Evolutionary conservation across 2,329 filamentous ascomycete genomes (phyloP), one percentile per base, ranked within the genome.

Genomic region (Cryphonectria parasitica): DNA sequence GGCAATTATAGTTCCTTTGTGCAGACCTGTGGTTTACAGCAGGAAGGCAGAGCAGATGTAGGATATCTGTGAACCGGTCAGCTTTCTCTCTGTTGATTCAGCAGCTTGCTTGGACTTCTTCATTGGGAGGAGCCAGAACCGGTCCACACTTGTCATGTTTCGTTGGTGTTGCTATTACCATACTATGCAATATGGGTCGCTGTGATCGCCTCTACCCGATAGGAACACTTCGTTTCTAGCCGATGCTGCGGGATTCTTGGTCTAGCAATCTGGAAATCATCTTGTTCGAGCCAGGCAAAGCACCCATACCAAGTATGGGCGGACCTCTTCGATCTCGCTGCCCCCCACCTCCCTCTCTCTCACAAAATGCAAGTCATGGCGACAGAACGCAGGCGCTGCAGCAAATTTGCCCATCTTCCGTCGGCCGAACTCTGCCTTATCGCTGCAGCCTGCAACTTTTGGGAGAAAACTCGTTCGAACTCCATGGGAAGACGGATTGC

Each of bases 401-500:
- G 19, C 22, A 10, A 64, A 28, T 64, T 64, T 64, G 61, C 61
- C 61, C 60, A 62, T 41, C 41, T 28, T 64, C 39, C 61, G 61
- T 28, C 61, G 22, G 61, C n/a, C 61, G 39, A 39, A 19, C n/a
- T 25, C 61, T 39, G 61, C 36, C 61, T 41, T 45, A 64, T 45
- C 25, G 41, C 25, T 28, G 54, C 25, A 58, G 15, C 54, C 28
- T 31, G 54, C 19, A 58, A 28, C 28, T 19, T 15, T 19, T 13
- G 10, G 54, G 25, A 58, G 17, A 25, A 19, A 19, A 17, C 11
- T 58, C 54, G 28, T 19, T 15, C 34, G 54, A 58, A 13, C 28
- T 58, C 15, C 54, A 58, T 7, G 54, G 28, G 15, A 10, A 22
- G 45, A 4, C 19, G 1, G 13, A 58, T 15, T 31, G 28, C 25